phyloP scores from a whole-genome alignment of 352 stramenopile genomes.

The Pythium coloratum region DNA sequence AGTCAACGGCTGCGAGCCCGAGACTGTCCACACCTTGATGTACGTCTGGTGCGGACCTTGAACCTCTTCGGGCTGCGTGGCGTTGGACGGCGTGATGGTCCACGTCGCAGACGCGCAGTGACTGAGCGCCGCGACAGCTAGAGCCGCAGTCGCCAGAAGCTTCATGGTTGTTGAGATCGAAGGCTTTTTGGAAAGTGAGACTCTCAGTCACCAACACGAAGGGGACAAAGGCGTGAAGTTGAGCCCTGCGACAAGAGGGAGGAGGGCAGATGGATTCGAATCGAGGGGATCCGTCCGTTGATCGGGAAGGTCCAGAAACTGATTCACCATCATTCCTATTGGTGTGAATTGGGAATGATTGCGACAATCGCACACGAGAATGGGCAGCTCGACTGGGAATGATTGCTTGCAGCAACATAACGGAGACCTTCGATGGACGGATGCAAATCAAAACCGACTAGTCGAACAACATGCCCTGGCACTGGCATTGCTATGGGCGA shows the following conservation, averaged over 20 bases:
- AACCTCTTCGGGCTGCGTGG: constrained; percentile 8
- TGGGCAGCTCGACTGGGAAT: background rate
- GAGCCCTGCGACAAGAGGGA: background rate
- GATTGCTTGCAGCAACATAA: background rate
- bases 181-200: constrained; percentile 24
- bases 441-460: too few relatives aligned
- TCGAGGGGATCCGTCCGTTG: background rate
- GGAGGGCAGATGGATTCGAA: background rate
- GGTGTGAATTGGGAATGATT: background rate
- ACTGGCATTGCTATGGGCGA: too few relatives aligned
- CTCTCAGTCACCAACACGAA: background rate
- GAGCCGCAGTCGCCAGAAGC: constrained; percentile 11
- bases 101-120: background rate
- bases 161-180: constrained; percentile 10
- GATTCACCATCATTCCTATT: background rate
- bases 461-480: too few relatives aligned
- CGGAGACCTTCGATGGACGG: too few relatives aligned
- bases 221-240: background rate
- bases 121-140: constrained; percentile 2
- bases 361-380: background rate
- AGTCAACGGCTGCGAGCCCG: constrained; percentile 8
- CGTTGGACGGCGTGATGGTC: constrained; percentile 22
- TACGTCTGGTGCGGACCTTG: constrained; percentile 19
- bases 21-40: constrained; percentile 24
- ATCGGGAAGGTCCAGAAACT: background rate